These are phyloP conservation scores for Pseudogymnoascus sp. DNA, from an alignment of 2,329 filamentous ascomycete genomes.

Conservation along the genomic window DNA sequence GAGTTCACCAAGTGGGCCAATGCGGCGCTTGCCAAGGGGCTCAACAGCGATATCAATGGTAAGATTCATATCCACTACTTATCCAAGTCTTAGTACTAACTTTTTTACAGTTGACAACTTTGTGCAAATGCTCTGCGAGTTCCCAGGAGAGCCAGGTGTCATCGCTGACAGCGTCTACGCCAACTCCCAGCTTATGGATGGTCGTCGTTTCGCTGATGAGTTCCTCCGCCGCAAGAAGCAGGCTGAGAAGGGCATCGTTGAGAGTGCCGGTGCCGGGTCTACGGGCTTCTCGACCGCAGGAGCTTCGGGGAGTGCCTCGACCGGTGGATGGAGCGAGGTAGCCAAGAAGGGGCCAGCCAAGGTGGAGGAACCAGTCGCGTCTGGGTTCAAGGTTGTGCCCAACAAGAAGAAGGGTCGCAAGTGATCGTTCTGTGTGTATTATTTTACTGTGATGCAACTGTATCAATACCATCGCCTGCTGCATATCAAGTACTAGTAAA, in stretches of 20 bases:
- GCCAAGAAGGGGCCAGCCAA: conserved; percentile 75
- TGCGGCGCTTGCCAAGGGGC: conserved; percentile 66
- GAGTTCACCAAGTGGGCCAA: conserved; percentile 94
- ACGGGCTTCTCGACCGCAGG: conserved; percentile 35
- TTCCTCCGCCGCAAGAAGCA: conserved; percentile 89
- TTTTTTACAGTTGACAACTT: conserved; percentile 55
- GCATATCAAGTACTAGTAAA: conserved; percentile 1
- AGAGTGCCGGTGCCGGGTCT: conserved; percentile 50
- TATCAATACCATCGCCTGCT: conserved; percentile 4
- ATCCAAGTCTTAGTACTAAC: not conserved
- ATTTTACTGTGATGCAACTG: conserved; percentile 9
- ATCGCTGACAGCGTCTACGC: conserved; percentile 88
- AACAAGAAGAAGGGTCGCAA: conserved; percentile 89
- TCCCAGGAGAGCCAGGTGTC: conserved; percentile 70
- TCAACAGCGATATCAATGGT: conserved; percentile 62
- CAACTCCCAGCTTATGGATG: conserved; percentile 82
- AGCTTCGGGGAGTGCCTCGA: conserved; percentile 38
- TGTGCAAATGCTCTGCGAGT: conserved; percentile 63
- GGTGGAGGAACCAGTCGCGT: conserved; percentile 37
- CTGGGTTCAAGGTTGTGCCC: conserved; percentile 83
- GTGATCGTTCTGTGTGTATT: conserved; percentile 29
- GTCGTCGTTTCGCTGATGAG: conserved; percentile 87
- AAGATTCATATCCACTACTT: conserved; percentile 27
- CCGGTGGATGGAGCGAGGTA: conserved; percentile 88
- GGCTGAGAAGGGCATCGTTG: conserved; percentile 83